Conservation (phyloP, 768 basidiomycete species). For the Phanerodontia chrysosporium region DNA sequence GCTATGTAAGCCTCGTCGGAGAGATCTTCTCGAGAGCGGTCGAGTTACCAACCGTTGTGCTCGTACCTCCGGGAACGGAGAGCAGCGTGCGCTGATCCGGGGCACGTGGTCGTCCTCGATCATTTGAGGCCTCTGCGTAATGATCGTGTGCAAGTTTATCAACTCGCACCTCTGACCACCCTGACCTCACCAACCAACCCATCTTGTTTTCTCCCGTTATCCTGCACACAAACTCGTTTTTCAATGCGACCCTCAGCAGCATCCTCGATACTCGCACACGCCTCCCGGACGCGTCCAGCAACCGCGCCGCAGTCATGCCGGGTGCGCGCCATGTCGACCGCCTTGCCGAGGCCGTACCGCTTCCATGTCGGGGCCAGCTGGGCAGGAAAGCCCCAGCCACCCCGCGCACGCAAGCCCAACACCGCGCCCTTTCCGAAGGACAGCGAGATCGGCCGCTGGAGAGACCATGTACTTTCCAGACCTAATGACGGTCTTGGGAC, state of each 20-base stretch:
- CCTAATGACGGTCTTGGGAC: constrained; percentile 35
- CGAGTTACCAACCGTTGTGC: neutral
- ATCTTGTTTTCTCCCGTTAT: neutral
- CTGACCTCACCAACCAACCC: neutral
- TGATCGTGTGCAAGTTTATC: constrained; percentile 2
- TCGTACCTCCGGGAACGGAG: neutral
- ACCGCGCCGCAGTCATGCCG: neutral
- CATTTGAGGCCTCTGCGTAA: neutral
- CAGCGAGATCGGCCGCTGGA: constrained; percentile 62
- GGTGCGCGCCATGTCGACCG: constrained; percentile 15
- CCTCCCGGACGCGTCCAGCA: neutral
- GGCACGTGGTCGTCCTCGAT: constrained; percentile 1
- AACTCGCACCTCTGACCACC: neutral
- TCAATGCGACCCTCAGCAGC: neutral
- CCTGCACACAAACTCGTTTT: neutral
- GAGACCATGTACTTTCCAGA: constrained; percentile 55
- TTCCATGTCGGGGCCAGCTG: constrained; percentile 79
- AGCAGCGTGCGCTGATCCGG: neutral
- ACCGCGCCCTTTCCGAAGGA: constrained; percentile 51
- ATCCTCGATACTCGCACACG: neutral
- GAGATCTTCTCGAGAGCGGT: neutral
- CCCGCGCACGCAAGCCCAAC: constrained; percentile 28
- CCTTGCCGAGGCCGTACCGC: constrained; percentile 47
- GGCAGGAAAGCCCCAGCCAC: constrained; percentile 61
- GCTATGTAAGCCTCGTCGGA: neutral